Conservation (phyloP, 192 early-diverging fungal species). For the Podochytrium sp. region DNA sequence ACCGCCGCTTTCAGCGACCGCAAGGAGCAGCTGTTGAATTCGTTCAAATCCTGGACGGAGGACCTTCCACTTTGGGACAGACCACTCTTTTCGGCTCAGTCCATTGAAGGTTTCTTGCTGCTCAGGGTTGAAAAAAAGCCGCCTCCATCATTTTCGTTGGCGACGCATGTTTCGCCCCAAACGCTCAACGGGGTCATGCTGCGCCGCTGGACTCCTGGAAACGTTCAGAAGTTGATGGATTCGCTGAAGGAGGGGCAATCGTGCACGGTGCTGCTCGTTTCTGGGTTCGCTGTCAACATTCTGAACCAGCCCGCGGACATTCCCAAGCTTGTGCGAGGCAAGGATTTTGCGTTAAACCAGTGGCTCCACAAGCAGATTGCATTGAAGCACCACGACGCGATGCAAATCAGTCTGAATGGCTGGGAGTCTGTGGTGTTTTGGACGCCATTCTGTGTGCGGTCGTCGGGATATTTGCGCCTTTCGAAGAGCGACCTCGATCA, state of each 20-base stretch:
- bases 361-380: conserved; percentile 16
- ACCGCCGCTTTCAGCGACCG: background rate
- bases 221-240: conserved; percentile 1
- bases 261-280: background rate
- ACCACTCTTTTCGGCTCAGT: conserved; percentile 8
- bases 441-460: conserved; percentile 28
- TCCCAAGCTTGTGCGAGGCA: background rate
- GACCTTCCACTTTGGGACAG: conserved; percentile 15
- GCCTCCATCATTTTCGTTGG: background rate
- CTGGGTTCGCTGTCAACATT: conserved; percentile 3
- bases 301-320: conserved; percentile 18
- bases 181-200: conserved; percentile 20
- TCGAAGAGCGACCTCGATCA: background rate
- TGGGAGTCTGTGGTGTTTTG: conserved; percentile 27
- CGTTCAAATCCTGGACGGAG: background rate
- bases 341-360: background rate
- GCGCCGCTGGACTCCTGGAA: conserved; percentile 5
- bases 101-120: conserved; percentile 13
- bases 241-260: background rate
- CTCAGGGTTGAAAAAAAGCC: background rate
- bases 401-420: conserved; percentile 4
- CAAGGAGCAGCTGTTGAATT: background rate
- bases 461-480: background rate
- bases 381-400: conserved; percentile 15
- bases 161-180: background rate